Base-by-base conservation (phyloP, 2,329 filamentous ascomycete genomes). In the Massarina eburnea region DNA sequence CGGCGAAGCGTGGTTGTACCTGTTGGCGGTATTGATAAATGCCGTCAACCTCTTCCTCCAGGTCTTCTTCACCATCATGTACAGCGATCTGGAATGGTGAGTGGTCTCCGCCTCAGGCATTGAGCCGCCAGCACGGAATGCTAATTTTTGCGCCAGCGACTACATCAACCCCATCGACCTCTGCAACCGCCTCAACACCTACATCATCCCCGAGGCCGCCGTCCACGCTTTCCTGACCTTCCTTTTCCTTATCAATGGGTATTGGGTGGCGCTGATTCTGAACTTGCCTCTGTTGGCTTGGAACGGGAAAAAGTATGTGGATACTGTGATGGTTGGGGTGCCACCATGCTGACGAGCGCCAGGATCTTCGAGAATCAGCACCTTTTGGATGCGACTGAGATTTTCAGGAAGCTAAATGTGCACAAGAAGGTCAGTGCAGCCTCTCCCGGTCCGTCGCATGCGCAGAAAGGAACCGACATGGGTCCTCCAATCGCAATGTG, bases 1-100 rank as follows among this genome's bases (percentile, higher is more conserved):
- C 68, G 91, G 91, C 75, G 91, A 96, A 83, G 91, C 91, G 73
- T 96, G 94, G 94, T 80, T 99, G 73, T 99, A 95, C 80, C 85
- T 99, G 66, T 82, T 99, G 76, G 86, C 92, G 76, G 95, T 99
- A 75, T 83, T 99, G 72, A 95, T 99, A 80, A 99, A 99, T 80
- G 94, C 94, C 79, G 91, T 99, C 84, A 99, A 99, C 81, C 83
- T 99, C 69, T 99, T 99, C 76, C 82, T 99, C 47, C 95, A 99
- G 79, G 94, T 99, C 65, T 99, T 99, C 83, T 99, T 99, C 80
- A 99, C 94, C 48, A 99, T 99, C 71, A 99, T 99, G 95, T 99
- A 97, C 79, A 96, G 90, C 75, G 94, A 99, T 81, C 77, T 99
- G 67, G 94, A 99, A 87, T 99, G 94, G 91, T 95, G 79, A 68